phyloP scores from a whole-genome alignment of 2,329 filamentous ascomycete species.

The Microcyclospora tardicrescens region DNA sequence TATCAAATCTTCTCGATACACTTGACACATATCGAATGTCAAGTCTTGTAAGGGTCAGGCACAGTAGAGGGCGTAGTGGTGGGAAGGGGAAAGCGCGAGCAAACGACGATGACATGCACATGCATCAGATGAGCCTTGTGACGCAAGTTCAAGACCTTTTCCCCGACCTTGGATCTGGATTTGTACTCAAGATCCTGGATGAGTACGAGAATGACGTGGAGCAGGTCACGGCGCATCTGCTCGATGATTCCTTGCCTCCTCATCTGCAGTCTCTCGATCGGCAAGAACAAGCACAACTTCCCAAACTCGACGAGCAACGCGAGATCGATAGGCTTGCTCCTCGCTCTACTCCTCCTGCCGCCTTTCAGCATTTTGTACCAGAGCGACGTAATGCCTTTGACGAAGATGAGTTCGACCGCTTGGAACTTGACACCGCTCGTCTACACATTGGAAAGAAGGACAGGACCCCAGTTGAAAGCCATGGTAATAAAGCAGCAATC shows the following conservation, averaged over 20 bases:
- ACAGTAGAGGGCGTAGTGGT: slow-evolving; percentile 42
- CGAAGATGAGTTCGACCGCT: slow-evolving; percentile 62
- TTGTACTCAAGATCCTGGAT: slow-evolving; percentile 66
- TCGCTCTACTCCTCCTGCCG: slow-evolving; percentile 40
- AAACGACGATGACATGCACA: slow-evolving; percentile 44
- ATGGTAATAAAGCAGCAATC: slow-evolving; percentile 63
- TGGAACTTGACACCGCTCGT: slow-evolving; percentile 52
- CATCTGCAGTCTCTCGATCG: slow-evolving; percentile 54
- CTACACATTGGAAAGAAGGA: slow-evolving; percentile 66
- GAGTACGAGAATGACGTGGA: slow-evolving; percentile 68
- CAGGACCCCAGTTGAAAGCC: slow-evolving; percentile 58
- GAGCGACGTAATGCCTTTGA: slow-evolving; percentile 64
- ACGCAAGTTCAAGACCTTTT: slow-evolving; percentile 91
- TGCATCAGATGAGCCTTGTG: slow-evolving; percentile 73
- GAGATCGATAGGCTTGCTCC: slow-evolving; percentile 38
- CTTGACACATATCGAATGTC: slow-evolving; percentile 44
- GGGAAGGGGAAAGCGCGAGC: slow-evolving; percentile 48
- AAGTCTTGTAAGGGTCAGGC: slow-evolving; percentile 42
- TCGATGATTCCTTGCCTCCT: slow-evolving; percentile 62
- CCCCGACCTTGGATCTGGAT: slow-evolving; percentile 71
- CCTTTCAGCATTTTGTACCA: slow-evolving; percentile 28
- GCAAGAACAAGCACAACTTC: slow-evolving; percentile 46
- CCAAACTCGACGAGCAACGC: slow-evolving; percentile 8
- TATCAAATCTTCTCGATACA: slow-evolving; percentile 47
- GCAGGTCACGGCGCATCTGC: slow-evolving; percentile 64